Conservation (phyloP, 2,329 filamentous ascomycete species). For the Phialophora macrospora region DNA sequence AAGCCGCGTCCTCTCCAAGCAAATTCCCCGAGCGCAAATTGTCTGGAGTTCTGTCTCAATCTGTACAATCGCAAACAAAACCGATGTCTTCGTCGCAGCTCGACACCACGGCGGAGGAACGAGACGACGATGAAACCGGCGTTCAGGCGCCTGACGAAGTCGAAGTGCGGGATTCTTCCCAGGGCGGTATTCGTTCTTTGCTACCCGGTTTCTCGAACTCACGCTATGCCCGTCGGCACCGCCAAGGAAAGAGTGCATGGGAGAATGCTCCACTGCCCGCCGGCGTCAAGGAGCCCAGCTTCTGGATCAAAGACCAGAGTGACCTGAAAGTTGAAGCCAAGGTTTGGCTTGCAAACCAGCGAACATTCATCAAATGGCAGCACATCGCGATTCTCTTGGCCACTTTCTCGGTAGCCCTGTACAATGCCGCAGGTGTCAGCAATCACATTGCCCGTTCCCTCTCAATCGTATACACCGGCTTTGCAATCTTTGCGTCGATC, state of each 20-base stretch:
- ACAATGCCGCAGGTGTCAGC: conserved; percentile 78
- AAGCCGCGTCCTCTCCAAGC: conserved; percentile 32
- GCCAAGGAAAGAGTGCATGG: conserved; percentile 40
- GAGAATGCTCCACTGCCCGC: conserved; percentile 70
- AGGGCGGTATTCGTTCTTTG: conserved; percentile 68
- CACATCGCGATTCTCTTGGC: conserved; percentile 90
- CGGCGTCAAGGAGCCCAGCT: conserved; percentile 81
- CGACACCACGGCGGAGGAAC: conserved; percentile 47
- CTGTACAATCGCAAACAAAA: conserved; percentile 34
- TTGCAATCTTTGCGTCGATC: conserved; percentile 78
- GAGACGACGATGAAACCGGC: conserved; percentile 58
- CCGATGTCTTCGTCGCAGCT: conserved; percentile 25
- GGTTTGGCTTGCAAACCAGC: conserved; percentile 97
- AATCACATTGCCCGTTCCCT: conserved; percentile 77
- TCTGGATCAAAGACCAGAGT: conserved; percentile 93
- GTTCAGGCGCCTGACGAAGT: conserved; percentile 41
- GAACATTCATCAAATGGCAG: conserved; percentile 98
- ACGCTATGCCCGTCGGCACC: conserved; percentile 67
- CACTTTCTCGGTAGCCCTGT: conserved; percentile 79
- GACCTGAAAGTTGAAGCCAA: conserved; percentile 94
- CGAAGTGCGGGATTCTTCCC: conserved; percentile 49
- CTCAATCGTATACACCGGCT: conserved; percentile 79
- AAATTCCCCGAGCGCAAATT: conserved; percentile 33
- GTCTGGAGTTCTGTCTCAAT: conserved; percentile 38
- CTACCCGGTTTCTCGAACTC: conserved; percentile 83